Evolutionary conservation across 108 stramenopile species (phyloP), one percentile per base, ranked within the genome.

Genomic region (Poteriospumella lacustris): DNA sequence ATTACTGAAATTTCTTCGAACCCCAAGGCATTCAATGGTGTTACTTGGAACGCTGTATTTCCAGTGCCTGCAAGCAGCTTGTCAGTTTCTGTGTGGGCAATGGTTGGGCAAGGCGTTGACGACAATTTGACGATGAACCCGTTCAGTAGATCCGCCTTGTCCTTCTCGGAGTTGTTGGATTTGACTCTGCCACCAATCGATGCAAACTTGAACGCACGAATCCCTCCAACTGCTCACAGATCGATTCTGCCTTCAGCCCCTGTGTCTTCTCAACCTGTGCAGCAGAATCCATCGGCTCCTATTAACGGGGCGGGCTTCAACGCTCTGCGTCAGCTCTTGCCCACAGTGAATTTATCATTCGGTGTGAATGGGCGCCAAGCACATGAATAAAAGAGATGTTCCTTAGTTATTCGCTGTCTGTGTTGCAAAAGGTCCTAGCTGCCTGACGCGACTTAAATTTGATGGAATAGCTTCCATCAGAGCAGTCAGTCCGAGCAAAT

Each of bases 361-460:
- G 47, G 47, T n/a, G n/a, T n/a, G n/a, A n/a, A n/a, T n/a, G n/a
- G n/a, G n/a, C n/a, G n/a, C n/a, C 52, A 56, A 24, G 52, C 52
- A 56, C n/a, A 19, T 56, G 24, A 24, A 56, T 24, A 56, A 56
- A 24, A 33, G 31, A 40, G 36, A 33, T 38, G 36, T 67, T 40
- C 64, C 64, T 19, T 67, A 15, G 19, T 67, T 38, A 41, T 67
- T n/a, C n/a, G n/a, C n/a, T n/a, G n/a, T n/a, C n/a, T 67, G 40
- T 67, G 64, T 40, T 67, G 64, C 64, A 67, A 67, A 67, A 67
- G 64, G 64, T 67, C 64, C 64, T 67, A 67, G 64, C 64, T 67
- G 64, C 64, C 64, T 67, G 64, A 67, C 36, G 64, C 19, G 64
- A 52, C 47, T 52, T 52, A 52, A 52, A 52, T 52, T 19, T 52